Evolutionary conservation across 108 stramenopile species (phyloP).

Genomic region (Nannochloropsis salina): DNA sequence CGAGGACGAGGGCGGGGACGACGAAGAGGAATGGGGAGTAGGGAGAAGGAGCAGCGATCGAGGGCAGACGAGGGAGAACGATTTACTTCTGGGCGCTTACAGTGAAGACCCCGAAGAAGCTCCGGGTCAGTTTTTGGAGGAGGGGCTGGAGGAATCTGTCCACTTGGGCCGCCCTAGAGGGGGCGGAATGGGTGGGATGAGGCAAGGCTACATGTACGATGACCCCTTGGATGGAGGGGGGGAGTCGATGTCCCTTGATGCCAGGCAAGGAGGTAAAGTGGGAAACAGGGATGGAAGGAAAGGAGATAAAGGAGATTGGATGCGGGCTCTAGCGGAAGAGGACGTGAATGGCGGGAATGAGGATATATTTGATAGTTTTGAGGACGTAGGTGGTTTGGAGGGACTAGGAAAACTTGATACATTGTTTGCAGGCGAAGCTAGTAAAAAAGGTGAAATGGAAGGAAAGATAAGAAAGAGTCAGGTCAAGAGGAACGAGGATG

Average conservation of each 20-base stretch:
- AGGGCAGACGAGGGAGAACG: neutral
- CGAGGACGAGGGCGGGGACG: neutral
- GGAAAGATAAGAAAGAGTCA: neutral
- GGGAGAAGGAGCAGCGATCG: neutral
- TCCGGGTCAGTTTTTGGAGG: conserved; percentile 4
- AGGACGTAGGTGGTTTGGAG: neutral
- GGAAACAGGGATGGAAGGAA: neutral
- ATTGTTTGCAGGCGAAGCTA: neutral
- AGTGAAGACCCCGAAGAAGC: neutral
- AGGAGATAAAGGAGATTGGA: neutral
- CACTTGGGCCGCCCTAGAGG: neutral
- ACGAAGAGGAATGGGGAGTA: neutral
- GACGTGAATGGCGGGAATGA: neutral
- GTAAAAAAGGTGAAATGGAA: neutral
- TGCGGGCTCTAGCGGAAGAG: neutral
- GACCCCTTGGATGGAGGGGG: neutral
- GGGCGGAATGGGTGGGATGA: neutral
- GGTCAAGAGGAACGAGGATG: neutral
- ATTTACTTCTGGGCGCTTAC: neutral
- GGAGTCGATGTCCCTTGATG: neutral
- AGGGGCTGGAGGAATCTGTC: neutral
- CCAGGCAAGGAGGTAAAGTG: neutral
- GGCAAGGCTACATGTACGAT: neutral
- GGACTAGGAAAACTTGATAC: neutral
- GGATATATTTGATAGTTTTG: neutral